These are phyloP conservation scores for Exophiala calicioides DNA, from an alignment of 2,329 filamentous ascomycete genomes.

Conservation along the genomic window DNA sequence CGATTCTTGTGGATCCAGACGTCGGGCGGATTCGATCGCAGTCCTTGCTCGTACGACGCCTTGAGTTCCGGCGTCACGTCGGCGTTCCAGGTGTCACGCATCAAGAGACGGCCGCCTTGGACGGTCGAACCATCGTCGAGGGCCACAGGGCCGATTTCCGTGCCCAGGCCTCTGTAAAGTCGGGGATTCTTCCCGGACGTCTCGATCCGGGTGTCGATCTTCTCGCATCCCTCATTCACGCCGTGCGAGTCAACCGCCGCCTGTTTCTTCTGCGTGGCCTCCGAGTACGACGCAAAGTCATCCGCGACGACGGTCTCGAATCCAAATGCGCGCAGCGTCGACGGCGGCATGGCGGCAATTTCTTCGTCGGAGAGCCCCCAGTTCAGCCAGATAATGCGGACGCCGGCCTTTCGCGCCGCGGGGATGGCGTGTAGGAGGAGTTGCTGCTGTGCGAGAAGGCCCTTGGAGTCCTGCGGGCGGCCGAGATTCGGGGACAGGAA, in stretches of 20 bases:
- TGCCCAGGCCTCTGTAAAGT: constrained; percentile 47
- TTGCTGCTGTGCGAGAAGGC: constrained; percentile 44
- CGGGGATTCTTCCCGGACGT: constrained; percentile 31
- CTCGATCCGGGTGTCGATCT: constrained; percentile 21
- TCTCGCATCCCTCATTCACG: constrained; percentile 28
- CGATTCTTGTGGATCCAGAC: constrained; percentile 59
- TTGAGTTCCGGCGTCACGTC: constrained; percentile 52
- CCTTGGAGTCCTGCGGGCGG: constrained; percentile 44
- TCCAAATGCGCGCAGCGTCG: constrained; percentile 52
- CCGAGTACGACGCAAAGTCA: constrained; percentile 21
- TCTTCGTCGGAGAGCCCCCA: constrained; percentile 60
- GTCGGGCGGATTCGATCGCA: constrained; percentile 41
- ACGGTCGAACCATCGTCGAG: constrained; percentile 28
- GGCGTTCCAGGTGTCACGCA: constrained; percentile 60
- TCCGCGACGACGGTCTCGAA: constrained; percentile 36
- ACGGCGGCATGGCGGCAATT: constrained; percentile 53
- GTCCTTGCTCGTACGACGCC: constrained; percentile 38
- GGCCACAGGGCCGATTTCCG: constrained; percentile 47
- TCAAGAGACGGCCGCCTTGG: constrained; percentile 44
- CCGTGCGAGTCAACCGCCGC: constrained; percentile 32
- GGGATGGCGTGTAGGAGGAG: constrained; percentile 49
- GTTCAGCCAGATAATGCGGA: constrained; percentile 57
- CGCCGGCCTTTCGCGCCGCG: constrained; percentile 52
- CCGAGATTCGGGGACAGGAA: constrained; percentile 50
- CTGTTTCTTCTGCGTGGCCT: constrained; percentile 18